Evolutionary conservation across 345 rosid genomes (phyloP).

Genomic region (Citrus inodora): DNA sequence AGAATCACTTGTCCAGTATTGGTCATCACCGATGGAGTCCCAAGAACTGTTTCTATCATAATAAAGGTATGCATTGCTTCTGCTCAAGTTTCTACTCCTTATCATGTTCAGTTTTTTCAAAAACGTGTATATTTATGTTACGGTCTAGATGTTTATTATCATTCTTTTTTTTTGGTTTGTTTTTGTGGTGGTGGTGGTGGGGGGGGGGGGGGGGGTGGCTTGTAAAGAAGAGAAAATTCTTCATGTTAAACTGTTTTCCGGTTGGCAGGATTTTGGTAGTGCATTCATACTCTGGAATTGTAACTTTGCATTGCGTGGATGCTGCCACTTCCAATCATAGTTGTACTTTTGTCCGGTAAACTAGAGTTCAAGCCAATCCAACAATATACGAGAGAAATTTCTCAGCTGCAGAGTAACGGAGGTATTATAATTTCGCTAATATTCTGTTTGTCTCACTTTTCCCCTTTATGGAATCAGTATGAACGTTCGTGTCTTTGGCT

Average conservation of each 20-base stretch:
- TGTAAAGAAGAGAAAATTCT: too few relatives aligned
- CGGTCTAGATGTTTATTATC: neutral
- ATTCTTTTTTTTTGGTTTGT: too few relatives aligned
- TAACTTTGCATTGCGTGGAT: neutral
- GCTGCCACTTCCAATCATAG: neutral
- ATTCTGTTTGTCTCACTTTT: neutral
- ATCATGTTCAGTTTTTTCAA: neutral
- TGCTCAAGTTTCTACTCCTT: neutral
- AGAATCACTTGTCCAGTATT: slow-evolving; percentile 71
- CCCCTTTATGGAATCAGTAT: neutral
- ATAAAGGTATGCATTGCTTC: neutral
- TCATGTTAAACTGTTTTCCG: neutral
- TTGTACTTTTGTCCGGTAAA: neutral
- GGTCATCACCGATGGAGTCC: slow-evolving; percentile 81
- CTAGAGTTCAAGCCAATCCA: neutral
- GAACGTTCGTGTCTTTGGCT: neutral
- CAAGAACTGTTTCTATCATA: slow-evolving; percentile 47
- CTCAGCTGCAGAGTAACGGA: neutral
- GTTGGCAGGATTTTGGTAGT: neutral
- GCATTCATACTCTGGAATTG: neutral
- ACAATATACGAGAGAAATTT: neutral
- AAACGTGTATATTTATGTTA: neutral
- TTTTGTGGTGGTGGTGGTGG: too few relatives aligned
- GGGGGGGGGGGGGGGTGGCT: too few relatives aligned
- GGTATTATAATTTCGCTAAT: neutral